These are phyloP conservation scores for Thalassiosira livingstoniorum DNA, from an alignment of 352 stramenopile species.

Conservation along the genomic window DNA sequence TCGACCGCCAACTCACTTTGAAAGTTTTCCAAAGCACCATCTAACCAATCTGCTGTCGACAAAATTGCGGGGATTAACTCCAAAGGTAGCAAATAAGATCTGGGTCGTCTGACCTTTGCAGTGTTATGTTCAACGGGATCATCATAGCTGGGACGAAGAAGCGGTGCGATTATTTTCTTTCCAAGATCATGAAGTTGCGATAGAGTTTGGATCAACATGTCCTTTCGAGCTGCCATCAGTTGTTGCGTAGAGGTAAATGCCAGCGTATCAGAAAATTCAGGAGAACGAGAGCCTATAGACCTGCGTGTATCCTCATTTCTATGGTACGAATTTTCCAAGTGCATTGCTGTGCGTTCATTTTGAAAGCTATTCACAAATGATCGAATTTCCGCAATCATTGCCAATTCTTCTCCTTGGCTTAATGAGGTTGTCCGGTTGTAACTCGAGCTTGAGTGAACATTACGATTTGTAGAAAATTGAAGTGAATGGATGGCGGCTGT, in stretches of 20 bases:
- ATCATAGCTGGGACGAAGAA: too few species aligned
- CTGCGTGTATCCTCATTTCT: too few species aligned
- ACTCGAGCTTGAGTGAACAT: background rate
- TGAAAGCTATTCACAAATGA: constrained; percentile 31
- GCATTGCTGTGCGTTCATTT: constrained; percentile 13
- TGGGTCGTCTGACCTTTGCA: constrained; percentile 4
- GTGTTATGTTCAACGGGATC: too few species aligned
- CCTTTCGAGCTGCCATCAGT: background rate
- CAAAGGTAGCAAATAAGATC: constrained; percentile 47
- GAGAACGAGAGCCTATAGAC: too few species aligned
- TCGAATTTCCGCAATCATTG: constrained; percentile 58
- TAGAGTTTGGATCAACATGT: constrained; percentile 8
- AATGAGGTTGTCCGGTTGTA: background rate
- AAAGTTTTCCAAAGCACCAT: constrained; percentile 12
- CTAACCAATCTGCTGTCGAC: constrained; percentile 27
- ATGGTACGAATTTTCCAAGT: too few species aligned
- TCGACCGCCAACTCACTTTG: background rate
- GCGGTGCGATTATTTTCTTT: constrained; percentile 32
- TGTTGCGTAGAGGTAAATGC: background rate
- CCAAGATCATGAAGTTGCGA: constrained; percentile 29
- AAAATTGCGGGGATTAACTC: constrained; percentile 51
- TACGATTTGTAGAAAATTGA: constrained; percentile 23
- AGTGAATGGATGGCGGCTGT: constrained; percentile 40
- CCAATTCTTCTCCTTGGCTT: constrained; percentile 41
- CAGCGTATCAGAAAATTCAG: background rate